Evolutionary conservation across 768 basidiomycete species (phyloP), one percentile per base, ranked within the genome.

Genomic region (Rubroboletus satanas): DNA sequence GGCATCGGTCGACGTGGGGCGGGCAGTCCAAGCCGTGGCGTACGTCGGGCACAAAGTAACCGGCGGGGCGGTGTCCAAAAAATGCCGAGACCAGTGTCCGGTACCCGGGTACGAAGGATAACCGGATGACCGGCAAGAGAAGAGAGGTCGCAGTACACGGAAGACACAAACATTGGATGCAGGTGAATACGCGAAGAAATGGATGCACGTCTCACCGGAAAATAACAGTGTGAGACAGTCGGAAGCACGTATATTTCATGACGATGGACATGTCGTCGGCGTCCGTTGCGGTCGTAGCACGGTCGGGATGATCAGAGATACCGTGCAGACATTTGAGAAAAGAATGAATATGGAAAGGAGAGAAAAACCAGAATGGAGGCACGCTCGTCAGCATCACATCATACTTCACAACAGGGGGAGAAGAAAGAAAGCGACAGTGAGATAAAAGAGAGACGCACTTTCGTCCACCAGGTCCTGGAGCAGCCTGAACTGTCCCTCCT

Each of bases 371-470:
- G 18, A 45, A 45, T 26, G 5, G 31, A 53, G 4, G 23, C 44
- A 38, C 23, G 17, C 14, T 41, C 52, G 45, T 67, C 50, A 66
- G 66, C 44, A 55, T 55, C 49, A 45, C 15, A 12, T 38, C 28
- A 31, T 28, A 44, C 28, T 26, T 29, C n/a, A 26, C 8, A 26
- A 18, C 11, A 31, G n/a, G 17, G 18, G 18, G 6, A n/a, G 23
- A 17, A 33, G 26, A 46, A 38, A 42, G 14, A 46, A 38, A 42
- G 14, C 44, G 21, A 5, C 0, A 35, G 35, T 15, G 1, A 54
- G 15, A 58, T 18, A 49, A 56, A 57, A 52, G 8, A 33, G 39
- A 45, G 28, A 68, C 67, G 56, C 58, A 69, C 68, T 68, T 69
- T 9, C 66, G 62, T 45, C 57, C 61, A 43, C 66, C 61, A 48